A percentile compares a stretch with the other conserved stretches of the same genome.
Evolutionary conservation across 1,139 yeast genomes (phyloP).

Genomic region (Yueomyces sp.): DNA sequence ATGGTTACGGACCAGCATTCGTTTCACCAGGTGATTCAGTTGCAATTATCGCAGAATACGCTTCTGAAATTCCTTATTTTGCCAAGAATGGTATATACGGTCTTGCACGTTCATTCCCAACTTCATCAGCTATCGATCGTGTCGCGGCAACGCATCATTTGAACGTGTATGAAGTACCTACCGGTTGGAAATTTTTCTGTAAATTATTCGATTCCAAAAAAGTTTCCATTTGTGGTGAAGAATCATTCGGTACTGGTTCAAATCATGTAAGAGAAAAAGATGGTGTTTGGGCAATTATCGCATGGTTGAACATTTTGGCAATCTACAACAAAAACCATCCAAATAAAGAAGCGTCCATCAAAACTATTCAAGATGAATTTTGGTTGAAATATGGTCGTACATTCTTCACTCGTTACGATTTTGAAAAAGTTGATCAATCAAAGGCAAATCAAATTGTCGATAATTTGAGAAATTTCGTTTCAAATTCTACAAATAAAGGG

Average conservation of each 20-base stretch:
- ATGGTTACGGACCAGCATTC: constrained; percentile 79
- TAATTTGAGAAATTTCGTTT: constrained; percentile 38
- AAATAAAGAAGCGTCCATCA: constrained; percentile 52
- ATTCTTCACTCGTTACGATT: constrained; percentile 94
- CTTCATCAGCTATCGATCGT: constrained; percentile 84
- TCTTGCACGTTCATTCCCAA: constrained; percentile 97
- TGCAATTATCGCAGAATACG: constrained; percentile 93
- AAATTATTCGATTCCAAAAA: constrained; percentile 87
- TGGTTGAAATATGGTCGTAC: constrained; percentile 94
- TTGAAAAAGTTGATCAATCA: constrained; percentile 65
- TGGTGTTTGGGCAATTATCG: constrained; percentile 94
- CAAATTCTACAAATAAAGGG: constrained; percentile 32
- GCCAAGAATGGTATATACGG: constrained; percentile 78
- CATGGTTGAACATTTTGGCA: constrained; percentile 94
- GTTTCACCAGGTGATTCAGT: constrained; percentile 98
- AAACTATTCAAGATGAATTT: constrained; percentile 69
- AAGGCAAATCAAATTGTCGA: constrained; percentile 65
- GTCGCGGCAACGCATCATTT: constrained; percentile 75
- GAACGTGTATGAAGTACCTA: constrained; percentile 85
- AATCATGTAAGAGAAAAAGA: constrained; percentile 96
- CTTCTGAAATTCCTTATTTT: constrained; percentile 79
- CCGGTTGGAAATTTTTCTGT: constrained; percentile 98
- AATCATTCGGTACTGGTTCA: constrained; percentile 95
- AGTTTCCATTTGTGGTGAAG: constrained; percentile 95
- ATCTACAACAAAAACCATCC: constrained; percentile 51